These are phyloP conservation scores for Ganoderma resinaceum DNA, from an alignment of 1,284 basidiomycete genomes.

Conservation along the genomic window DNA sequence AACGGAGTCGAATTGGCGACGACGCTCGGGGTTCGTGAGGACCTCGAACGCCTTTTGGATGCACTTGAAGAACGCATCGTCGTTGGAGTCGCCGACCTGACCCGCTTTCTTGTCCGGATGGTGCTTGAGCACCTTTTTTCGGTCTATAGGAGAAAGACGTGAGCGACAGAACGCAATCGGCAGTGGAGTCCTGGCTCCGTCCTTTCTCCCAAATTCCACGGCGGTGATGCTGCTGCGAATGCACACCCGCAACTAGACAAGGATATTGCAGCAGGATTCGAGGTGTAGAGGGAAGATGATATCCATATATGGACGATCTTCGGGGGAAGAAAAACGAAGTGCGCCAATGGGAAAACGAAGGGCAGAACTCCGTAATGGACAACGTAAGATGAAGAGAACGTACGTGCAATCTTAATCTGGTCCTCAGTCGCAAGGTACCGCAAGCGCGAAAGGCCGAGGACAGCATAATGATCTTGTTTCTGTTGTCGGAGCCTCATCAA, in stretches of 20 bases:
- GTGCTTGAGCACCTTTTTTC: conserved; percentile 98
- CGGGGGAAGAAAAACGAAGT: neutral
- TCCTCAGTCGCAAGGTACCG: conserved; percentile 89
- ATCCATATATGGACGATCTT: neutral
- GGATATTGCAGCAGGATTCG: neutral
- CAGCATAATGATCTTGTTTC: conserved; percentile 99
- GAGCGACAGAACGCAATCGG: conserved; percentile 3
- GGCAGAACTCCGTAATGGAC: neutral
- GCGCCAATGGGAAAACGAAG: neutral
- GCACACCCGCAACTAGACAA: neutral
- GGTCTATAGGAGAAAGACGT: conserved; percentile 59
- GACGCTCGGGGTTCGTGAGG: conserved; percentile 86
- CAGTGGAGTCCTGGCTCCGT: neutral
- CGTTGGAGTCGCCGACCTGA: conserved; percentile 78
- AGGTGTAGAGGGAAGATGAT: neutral
- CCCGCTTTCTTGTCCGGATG: conserved; percentile 99
- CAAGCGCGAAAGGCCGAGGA: conserved; percentile 92
- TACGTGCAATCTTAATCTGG: conserved; percentile 97
- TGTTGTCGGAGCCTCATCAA: conserved; percentile 36
- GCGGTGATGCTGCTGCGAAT: neutral
- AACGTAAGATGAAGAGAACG: conserved; percentile 42
- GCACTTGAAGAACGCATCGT: conserved; percentile 99
- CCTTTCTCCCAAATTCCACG: neutral
- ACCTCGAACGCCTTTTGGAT: conserved; percentile 97
- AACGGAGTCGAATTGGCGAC: conserved; percentile 96